Evolutionary conservation across 768 basidiomycete species (phyloP).

Genomic region (Auriculariales sp.): DNA sequence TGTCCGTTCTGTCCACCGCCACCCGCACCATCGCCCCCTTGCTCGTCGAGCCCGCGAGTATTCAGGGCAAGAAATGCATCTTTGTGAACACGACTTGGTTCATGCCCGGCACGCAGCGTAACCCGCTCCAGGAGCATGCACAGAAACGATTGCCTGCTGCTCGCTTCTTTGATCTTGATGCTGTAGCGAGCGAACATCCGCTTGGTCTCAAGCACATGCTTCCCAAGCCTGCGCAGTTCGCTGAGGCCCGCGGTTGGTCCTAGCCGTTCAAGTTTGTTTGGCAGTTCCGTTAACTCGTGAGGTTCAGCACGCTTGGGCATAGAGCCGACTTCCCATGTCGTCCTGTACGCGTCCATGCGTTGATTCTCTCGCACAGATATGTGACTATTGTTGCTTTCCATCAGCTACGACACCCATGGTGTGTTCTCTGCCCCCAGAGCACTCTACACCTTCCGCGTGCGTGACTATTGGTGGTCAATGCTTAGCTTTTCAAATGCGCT

Average conservation of each 20-base stretch:
- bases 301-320: constrained; percentile 56
- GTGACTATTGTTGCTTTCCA: constrained; percentile 3
- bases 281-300: constrained; percentile 8
- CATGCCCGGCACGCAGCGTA: constrained; percentile 78
- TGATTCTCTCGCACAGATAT: constrained; percentile 1
- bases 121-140: constrained; percentile 52
- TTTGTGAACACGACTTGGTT: constrained; percentile 75
- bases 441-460: constrained; percentile 75
- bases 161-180: constrained; percentile 66
- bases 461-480: not conserved
- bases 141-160: constrained; percentile 55
- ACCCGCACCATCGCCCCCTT: constrained; percentile 13
- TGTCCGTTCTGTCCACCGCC: not conserved
- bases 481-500: not conserved
- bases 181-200: constrained; percentile 56
- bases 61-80: constrained; percentile 10
- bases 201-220: constrained; percentile 91
- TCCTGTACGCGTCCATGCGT: constrained; percentile 38
- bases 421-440: constrained; percentile 88
- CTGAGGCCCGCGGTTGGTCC: constrained; percentile 61
- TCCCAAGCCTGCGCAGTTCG: constrained; percentile 58
- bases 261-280: constrained; percentile 2
- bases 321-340: constrained; percentile 56
- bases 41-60: constrained; percentile 19
- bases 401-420: constrained; percentile 79